Base-by-base conservation (phyloP, 2,329 filamentous ascomycete genomes). In the Podosphaera fusca region DNA sequence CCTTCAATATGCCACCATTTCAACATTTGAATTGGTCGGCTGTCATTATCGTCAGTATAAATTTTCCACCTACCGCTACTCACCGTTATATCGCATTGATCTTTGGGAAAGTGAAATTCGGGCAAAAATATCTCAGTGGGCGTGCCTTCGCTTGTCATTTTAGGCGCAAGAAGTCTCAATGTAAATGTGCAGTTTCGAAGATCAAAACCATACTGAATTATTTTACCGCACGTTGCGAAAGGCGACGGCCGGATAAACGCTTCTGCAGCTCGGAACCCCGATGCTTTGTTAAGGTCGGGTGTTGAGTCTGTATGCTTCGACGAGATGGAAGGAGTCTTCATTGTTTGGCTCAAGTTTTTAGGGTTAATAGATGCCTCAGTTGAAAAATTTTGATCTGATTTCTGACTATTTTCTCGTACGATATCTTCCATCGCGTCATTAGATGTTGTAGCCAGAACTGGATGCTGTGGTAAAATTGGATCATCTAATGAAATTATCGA, bases 1-100 rank as follows among this genome's bases (percentile, higher is more conserved):
- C 90, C 92, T 57, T 84, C 82, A 0, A 79, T 80, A 70, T 98
- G 89, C 89, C 90, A 95, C 92, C 92, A 98, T 63, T 79, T 80
- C 61, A 98, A 71, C 61, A 78, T 78, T 71, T 95, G 90, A 59
- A 87, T 73, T 62, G 80, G 72, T 4, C 79, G 80, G 0, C 79
- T 80, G 60, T 85, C 79, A 7, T 80, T 76, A 57, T 88, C 84
- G 59, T 88, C 82, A 4, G 74, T 77, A 62, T 80, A 81, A 59
- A 96, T 87, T 63, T 84, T 81, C 89, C 89, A 98, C 67, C 90
- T 92, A 5, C 94, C 94, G 0, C 84, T 85, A 55, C 80, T 87
- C 34, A 88, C 84, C 56, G 84, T 77, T 3, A 98, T 81, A 0
- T 75, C 75, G 45, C 81, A 85, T 50, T 79, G 74, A 53, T 83